Conservation (phyloP, 148 eudicot species). For the Rheum nobile region DNA sequence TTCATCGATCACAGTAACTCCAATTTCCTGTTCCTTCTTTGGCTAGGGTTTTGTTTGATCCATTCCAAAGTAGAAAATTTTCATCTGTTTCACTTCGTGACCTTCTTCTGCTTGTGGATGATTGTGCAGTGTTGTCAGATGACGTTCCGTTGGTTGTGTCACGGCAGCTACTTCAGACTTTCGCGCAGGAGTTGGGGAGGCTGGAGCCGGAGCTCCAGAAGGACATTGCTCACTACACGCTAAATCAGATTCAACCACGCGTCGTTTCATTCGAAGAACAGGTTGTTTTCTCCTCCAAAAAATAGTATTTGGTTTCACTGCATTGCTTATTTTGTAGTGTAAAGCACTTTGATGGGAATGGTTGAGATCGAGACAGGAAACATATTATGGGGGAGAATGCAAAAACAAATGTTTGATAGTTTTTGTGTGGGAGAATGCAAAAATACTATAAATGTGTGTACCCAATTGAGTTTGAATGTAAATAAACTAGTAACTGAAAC, state of each 20-base stretch:
- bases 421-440: background rate
- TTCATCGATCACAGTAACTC: slow-evolving; percentile 74
- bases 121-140: slow-evolving; percentile 59
- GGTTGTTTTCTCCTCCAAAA: slow-evolving; percentile 21
- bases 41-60: background rate
- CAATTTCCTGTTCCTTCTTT: background rate
- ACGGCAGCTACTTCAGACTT: slow-evolving; percentile 73
- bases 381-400: background rate
- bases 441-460: background rate
- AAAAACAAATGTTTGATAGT: background rate
- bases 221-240: slow-evolving; percentile 87
- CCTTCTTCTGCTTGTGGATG: background rate
- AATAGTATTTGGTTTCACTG: background rate
- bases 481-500: no score
- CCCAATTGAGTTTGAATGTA: background rate
- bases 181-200: slow-evolving; percentile 71
- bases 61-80: background rate
- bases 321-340: background rate
- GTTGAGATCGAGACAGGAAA: background rate
- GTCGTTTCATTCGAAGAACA: slow-evolving; percentile 97
- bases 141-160: slow-evolving; percentile 94
- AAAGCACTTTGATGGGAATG: background rate
- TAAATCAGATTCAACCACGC: slow-evolving; percentile 90
- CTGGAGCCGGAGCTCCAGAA: slow-evolving; percentile 71
- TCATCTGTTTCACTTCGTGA: background rate